These are phyloP conservation scores for Rhytidhysteron rufulum DNA, from an alignment of 2,329 filamentous ascomycete genomes.

Conservation along the genomic window DNA sequence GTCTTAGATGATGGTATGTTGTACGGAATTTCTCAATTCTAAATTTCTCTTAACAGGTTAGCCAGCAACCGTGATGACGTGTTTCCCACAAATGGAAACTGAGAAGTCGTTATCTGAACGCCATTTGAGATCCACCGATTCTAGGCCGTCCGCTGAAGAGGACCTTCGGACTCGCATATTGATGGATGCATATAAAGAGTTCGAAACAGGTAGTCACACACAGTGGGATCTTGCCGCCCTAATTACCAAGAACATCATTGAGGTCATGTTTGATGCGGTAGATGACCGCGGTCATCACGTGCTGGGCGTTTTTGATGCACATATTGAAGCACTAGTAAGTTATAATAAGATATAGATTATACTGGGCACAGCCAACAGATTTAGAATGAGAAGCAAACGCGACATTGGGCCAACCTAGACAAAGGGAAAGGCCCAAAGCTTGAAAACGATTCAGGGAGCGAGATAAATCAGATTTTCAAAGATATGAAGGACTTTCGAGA, in stretches of 20 bases:
- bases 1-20: not conserved
- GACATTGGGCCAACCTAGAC: not conserved
- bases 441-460: not conserved
- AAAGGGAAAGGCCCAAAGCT: not conserved
- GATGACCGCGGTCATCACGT: not conserved
- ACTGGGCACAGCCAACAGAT: not conserved
- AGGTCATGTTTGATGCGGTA: not conserved
- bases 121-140: not conserved
- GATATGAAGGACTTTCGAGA: not conserved
- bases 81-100: slow-evolving; percentile 1
- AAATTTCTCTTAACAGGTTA: not conserved
- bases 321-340: slow-evolving; percentile 1
- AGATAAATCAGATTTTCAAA: not conserved
- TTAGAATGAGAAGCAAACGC: not conserved
- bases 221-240: slow-evolving; percentile 1
- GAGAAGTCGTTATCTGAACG: not conserved
- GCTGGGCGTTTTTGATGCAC: not conserved
- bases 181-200: too few species aligned
- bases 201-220: too few species aligned
- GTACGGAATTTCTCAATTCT: not conserved
- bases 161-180: not conserved
- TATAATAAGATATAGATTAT: not conserved
- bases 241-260: not conserved
- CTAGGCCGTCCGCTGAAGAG: not conserved
- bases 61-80: slow-evolving; percentile 2